Conservation (phyloP, 495 filamentous ascomycete species). For the Podospora didyma region DNA sequence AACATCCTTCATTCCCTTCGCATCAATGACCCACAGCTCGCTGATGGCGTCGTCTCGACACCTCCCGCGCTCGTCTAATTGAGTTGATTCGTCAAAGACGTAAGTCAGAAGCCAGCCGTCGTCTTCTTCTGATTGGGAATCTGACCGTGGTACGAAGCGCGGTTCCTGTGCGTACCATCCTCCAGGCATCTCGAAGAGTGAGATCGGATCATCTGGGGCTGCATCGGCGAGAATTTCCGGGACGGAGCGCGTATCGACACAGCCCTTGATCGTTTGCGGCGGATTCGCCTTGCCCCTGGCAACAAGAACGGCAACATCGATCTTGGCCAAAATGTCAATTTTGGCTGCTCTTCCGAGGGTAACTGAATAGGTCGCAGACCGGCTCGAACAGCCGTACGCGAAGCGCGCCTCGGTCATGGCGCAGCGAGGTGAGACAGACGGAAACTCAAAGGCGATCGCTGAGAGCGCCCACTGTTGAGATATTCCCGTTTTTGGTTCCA, state of each 20-base stretch:
- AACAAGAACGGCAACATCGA: conserved; percentile 34
- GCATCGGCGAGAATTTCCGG: conserved; percentile 30
- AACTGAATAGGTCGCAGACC: conserved; percentile 43
- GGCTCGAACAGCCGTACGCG: conserved; percentile 51
- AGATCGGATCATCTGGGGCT: conserved; percentile 49
- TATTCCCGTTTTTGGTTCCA: conserved; percentile 28
- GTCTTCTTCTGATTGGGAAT: conserved; percentile 40
- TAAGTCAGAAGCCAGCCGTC: conserved; percentile 60
- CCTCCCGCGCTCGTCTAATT: conserved; percentile 45
- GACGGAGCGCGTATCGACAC: conserved; percentile 5
- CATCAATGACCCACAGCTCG: conserved; percentile 66
- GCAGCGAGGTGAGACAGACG: conserved; percentile 44
- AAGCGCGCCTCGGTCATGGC: conserved; percentile 52
- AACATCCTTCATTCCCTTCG: conserved; percentile 52
- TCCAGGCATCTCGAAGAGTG: conserved; percentile 52
- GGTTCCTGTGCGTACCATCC: conserved; percentile 62
- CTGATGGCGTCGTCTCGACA: conserved; percentile 38
- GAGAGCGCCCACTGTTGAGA: conserved; percentile 58
- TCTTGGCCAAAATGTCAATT: conserved; percentile 37
- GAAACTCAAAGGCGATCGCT: conserved; percentile 61
- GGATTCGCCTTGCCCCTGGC: conserved; percentile 29
- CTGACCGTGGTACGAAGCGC: conserved; percentile 51
- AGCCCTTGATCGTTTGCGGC: conserved; percentile 8
- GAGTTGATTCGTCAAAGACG: conserved; percentile 52
- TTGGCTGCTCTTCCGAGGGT: conserved; percentile 54